Evolutionary conservation across 306 rosid species (phyloP).

Genomic region (Cyamopsis tetragonoloba): DNA sequence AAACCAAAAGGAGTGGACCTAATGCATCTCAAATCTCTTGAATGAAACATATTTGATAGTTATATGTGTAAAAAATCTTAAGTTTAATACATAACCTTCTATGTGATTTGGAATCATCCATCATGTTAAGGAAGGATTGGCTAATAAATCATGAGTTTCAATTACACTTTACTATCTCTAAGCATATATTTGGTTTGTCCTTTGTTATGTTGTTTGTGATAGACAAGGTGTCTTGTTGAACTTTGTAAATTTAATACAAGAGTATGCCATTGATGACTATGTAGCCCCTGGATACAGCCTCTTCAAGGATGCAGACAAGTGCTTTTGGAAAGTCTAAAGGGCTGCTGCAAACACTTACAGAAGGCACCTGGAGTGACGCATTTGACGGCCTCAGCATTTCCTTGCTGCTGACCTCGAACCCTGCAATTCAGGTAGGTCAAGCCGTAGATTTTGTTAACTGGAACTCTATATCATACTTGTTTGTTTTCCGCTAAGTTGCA

Average conservation of each 20-base stretch:
- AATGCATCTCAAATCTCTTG: background rate
- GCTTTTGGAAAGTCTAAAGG: constrained; percentile 95
- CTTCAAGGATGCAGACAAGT: constrained; percentile 97
- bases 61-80: background rate
- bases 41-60: background rate
- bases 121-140: background rate
- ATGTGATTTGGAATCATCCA: background rate
- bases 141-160: background rate
- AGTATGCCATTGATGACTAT: constrained; percentile 36
- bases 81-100: background rate
- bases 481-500: background rate
- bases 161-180: background rate
- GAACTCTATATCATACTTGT: background rate
- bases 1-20: background rate
- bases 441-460: background rate
- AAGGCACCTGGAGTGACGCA: constrained; percentile 89
- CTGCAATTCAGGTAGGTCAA: constrained; percentile 82
- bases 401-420: constrained; percentile 85
- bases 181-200: background rate
- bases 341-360: constrained; percentile 75
- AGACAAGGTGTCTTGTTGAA: constrained; percentile 7
- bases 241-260: constrained; percentile 32
- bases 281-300: constrained; percentile 98
- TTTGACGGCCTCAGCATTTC: constrained; percentile 96
- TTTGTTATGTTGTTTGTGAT: constrained; percentile 15